Conservation (phyloP, 331 rosid genomes). For the Telfairia occidentalis region DNA sequence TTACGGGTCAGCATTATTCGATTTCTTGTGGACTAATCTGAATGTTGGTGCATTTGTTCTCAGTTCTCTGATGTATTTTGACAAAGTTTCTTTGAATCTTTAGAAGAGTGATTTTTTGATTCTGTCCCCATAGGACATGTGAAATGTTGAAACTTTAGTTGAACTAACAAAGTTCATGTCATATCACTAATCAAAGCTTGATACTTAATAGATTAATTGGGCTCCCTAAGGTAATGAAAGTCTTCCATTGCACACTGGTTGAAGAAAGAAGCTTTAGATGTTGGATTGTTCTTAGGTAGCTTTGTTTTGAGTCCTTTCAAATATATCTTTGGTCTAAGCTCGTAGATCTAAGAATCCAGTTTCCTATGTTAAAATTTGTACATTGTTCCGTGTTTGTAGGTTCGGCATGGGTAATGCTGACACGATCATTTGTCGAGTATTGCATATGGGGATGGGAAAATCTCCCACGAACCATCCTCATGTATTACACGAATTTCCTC, state of each 20-base stretch:
- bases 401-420: slow-evolving; percentile 48
- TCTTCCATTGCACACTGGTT: neutral
- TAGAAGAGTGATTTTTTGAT: neutral
- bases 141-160: neutral
- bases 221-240: neutral
- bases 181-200: neutral
- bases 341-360: neutral
- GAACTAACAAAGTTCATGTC: neutral
- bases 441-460: slow-evolving; percentile 62
- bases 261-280: neutral
- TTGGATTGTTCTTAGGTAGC: neutral
- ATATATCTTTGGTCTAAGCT: neutral
- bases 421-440: slow-evolving; percentile 36
- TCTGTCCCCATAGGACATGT: neutral
- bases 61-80: neutral
- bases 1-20: slow-evolving; percentile 45
- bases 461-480: slow-evolving; percentile 40
- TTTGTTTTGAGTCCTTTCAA: neutral
- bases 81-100: neutral
- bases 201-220: neutral
- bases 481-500: slow-evolving; percentile 38
- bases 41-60: neutral
- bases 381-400: slow-evolving; percentile 18
- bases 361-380: neutral
- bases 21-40: neutral